Conservation (phyloP, 371 early-diverging fungal species). For the Umbelopsis sp. region DNA sequence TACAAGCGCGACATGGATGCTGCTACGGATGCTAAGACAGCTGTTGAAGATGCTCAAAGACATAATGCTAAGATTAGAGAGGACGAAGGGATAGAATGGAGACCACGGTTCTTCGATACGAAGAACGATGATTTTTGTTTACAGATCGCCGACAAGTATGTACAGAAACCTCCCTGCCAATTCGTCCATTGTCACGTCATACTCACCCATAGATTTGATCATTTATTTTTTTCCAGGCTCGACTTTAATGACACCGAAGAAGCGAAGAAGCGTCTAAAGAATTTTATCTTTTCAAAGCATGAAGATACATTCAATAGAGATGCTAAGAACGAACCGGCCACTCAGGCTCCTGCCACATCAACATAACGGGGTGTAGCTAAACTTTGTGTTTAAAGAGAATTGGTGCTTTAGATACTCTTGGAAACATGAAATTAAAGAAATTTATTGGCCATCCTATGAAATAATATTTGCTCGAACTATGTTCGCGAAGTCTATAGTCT, state of each 20-base stretch:
- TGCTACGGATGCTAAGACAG: slow-evolving; percentile 83
- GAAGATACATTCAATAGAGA: slow-evolving; percentile 9
- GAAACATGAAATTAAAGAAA: not conserved
- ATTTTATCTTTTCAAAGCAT: slow-evolving; percentile 18
- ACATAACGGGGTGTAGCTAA: not conserved
- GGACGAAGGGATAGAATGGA: slow-evolving; percentile 45
- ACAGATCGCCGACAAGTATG: slow-evolving; percentile 28
- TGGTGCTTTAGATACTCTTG: slow-evolving; percentile 7
- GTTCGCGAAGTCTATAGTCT: too few species aligned
- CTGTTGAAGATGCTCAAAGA: slow-evolving; percentile 87
- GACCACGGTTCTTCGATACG: slow-evolving; percentile 57
- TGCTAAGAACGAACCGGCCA: not conserved
- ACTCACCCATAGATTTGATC: not conserved
- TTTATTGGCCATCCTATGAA: not conserved
- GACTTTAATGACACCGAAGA: slow-evolving; percentile 23
- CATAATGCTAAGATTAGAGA: slow-evolving; percentile 67
- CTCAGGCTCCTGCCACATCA: not conserved
- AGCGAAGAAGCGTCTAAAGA: slow-evolving; percentile 9
- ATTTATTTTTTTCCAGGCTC: slow-evolving; percentile 6
- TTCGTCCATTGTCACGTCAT: not conserved
- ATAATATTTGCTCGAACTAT: not conserved
- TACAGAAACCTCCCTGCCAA: slow-evolving; percentile 1
- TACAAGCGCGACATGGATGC: slow-evolving; percentile 66
- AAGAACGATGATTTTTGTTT: slow-evolving; percentile 33
- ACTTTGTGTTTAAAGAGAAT: not conserved